These are phyloP conservation scores for Marasmius oreades DNA, from an alignment of 1,284 basidiomycete genomes.

Conservation along the genomic window DNA sequence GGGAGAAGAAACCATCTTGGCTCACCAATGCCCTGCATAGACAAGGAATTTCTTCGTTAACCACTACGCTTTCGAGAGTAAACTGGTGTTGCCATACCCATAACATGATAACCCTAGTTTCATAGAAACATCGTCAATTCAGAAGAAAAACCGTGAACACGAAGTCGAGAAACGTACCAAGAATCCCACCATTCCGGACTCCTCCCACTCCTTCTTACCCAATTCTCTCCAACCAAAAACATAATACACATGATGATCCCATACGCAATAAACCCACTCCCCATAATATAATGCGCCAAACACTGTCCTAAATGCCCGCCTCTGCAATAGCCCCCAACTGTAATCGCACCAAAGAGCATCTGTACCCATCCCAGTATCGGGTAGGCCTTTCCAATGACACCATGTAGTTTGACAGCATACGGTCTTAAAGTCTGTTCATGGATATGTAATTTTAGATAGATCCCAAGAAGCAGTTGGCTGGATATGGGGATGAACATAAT, in stretches of 20 bases:
- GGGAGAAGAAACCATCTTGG: conserved; percentile 1
- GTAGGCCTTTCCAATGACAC: conserved; percentile 81
- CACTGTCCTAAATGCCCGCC: conserved; percentile 76
- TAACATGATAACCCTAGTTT: conserved; percentile 66
- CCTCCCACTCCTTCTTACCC: conserved; percentile 68
- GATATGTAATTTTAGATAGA: conserved; percentile 93
- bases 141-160: conserved; percentile 8
- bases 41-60: background rate
- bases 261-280: conserved; percentile 86
- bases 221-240: conserved; percentile 78
- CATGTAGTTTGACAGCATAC: conserved; percentile 72
- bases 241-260: conserved; percentile 82
- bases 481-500: conserved; percentile 67
- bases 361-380: conserved; percentile 89
- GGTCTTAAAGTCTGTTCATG: conserved; percentile 77
- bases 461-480: conserved; percentile 70
- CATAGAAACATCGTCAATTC: conserved; percentile 1
- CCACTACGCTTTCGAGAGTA: background rate
- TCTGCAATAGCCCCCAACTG: conserved; percentile 68
- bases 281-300: conserved; percentile 91
- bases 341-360: conserved; percentile 71
- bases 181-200: conserved; percentile 93
- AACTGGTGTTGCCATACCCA: conserved; percentile 59
- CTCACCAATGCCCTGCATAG: conserved; percentile 55
- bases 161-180: conserved; percentile 34